Base-by-base conservation (phyloP, 148 eudicot genomes). In the Chenopodium quinoa region DNA sequence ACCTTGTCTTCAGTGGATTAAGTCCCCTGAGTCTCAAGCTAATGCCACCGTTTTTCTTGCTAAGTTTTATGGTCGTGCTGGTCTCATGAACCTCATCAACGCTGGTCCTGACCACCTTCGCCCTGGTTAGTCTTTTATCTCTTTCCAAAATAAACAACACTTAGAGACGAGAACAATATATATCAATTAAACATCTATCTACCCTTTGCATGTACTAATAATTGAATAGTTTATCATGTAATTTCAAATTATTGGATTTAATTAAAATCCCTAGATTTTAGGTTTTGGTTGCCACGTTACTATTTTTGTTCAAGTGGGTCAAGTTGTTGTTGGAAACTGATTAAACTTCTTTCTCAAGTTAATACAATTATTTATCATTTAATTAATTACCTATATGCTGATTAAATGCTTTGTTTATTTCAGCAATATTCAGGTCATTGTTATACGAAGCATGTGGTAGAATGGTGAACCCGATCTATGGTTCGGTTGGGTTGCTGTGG, bases 21-120 rank as follows among this genome's bases (percentile, higher is more conserved):
- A 87, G 8, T 83, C 84, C 29, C 81, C 93, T 4, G 94, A 92
- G 3, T 90, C 94, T 0, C 98, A 94, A 73, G 92, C 94, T n/a
- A 83, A 92, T 79, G 98, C 98, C 77, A 94, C 98, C 46, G 90
- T 94, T 77, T 94, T 94, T 46, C 90, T 94, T 4, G 96, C 98
- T n/a, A 94, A 94, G 78, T 94, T 94, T 76, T 94, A 94, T 73
- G 98, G 98, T 72, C 94, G 96, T 8, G 98, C 98, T 29, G 98
- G 98, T 3, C 92, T 94, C 54, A 76, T 92, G 50, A 94, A 94
- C 81, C 96, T 92, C 83, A 77, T 94, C 84, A 89, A 88, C 84
- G 86, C 93, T 64, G 97, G 88, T 34, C 95, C 97, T 32, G 74
- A 80, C 4, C 91, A 92, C 73, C 93, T 91, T 80, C 93, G 97